Evolutionary conservation across 2,329 filamentous ascomycete species (phyloP).

Genomic region (Torrubiella hemipterigena): DNA sequence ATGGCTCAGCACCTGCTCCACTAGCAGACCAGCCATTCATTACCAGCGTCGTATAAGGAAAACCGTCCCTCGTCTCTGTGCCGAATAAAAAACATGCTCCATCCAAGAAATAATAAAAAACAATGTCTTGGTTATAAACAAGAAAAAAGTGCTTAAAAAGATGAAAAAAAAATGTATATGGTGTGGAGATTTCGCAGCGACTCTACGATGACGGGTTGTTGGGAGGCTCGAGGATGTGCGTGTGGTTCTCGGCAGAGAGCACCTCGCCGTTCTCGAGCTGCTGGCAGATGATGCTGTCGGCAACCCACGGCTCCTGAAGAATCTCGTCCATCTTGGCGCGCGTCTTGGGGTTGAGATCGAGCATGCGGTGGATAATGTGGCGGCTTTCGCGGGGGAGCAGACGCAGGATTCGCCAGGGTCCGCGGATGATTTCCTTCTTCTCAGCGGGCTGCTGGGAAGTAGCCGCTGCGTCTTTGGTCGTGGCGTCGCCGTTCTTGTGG

Average conservation of each 20-base stretch:
- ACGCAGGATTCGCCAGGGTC: slow-evolving; percentile 81
- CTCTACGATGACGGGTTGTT: slow-evolving; percentile 23
- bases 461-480: slow-evolving; percentile 1
- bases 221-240: slow-evolving; percentile 72
- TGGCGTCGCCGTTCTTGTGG: slow-evolving; percentile 7
- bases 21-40: too few relatives aligned
- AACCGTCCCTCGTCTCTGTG: too few relatives aligned
- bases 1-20: too few relatives aligned
- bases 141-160: too few relatives aligned
- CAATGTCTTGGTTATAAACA: too few relatives aligned
- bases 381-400: slow-evolving; percentile 81
- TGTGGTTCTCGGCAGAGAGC: slow-evolving; percentile 63
- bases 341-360: slow-evolving; percentile 74
- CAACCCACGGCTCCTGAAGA: slow-evolving; percentile 81
- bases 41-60: too few relatives aligned
- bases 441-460: too few relatives aligned
- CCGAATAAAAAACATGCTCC: too few relatives aligned
- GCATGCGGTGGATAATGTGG: slow-evolving; percentile 83
- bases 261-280: slow-evolving; percentile 62
- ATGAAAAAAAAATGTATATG: too few relatives aligned
- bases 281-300: slow-evolving; percentile 69
- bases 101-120: too few relatives aligned
- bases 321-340: slow-evolving; percentile 81
- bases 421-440: slow-evolving; percentile 72
- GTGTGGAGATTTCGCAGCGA: background rate